Percentiles rank a stretch among this genome's conserved stretches.
Evolutionary conservation across 768 basidiomycete genomes (phyloP).

Genomic region (Mycena vulgaris): DNA sequence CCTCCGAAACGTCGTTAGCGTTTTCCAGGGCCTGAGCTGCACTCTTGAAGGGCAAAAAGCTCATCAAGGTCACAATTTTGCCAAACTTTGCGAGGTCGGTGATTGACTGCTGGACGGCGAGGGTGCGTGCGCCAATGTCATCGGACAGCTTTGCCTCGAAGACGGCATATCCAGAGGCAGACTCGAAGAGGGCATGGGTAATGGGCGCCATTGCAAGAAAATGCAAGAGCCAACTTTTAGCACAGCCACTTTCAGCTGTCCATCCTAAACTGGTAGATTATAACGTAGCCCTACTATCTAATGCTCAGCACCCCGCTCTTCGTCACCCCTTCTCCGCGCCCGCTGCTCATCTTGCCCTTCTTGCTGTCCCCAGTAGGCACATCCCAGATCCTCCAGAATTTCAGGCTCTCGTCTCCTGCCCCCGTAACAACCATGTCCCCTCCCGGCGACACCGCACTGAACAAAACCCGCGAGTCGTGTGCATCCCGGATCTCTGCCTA

Average conservation of each 20-base stretch:
- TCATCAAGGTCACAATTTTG: conserved; percentile 92
- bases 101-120: conserved; percentile 88
- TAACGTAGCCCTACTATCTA: conserved; percentile 54
- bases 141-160: conserved; percentile 91
- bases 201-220: conserved; percentile 42
- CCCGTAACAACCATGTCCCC: conserved; percentile 95
- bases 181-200: conserved; percentile 94
- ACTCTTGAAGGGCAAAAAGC: conserved; percentile 95
- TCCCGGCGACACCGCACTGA: conserved; percentile 87
- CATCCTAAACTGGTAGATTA: too few relatives aligned
- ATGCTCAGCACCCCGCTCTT: conserved; percentile 65
- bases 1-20: conserved; percentile 96
- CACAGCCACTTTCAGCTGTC: conserved; percentile 12
- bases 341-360: conserved; percentile 67
- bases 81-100: conserved; percentile 89
- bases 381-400: conserved; percentile 96
- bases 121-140: conserved; percentile 86
- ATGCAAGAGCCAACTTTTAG: conserved; percentile 8
- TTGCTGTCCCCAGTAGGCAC: conserved; percentile 54
- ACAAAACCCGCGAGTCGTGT: conserved; percentile 92
- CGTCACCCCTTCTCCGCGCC: conserved; percentile 58
- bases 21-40: conserved; percentile 96
- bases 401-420: conserved; percentile 95
- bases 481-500: conserved; percentile 87
- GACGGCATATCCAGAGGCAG: conserved; percentile 93